Evolutionary conservation across 305 asterid species (phyloP).

Genomic region (Plantago coronopus): DNA sequence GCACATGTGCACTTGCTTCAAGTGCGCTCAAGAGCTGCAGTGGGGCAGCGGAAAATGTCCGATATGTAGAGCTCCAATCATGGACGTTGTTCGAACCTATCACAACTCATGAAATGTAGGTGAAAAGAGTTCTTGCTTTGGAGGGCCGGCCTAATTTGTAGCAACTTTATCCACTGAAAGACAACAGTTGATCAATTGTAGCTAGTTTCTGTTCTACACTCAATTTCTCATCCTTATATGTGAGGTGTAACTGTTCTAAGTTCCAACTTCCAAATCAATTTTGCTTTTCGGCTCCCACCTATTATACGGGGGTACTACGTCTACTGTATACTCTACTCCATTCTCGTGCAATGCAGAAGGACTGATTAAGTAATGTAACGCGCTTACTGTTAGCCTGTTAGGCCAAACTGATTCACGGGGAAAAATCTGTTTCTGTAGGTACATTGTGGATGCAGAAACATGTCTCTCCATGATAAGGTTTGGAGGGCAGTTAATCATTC

Average conservation of each 20-base stretch:
- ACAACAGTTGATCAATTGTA: background rate
- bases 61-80: constrained; percentile 61
- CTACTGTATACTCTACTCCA: background rate
- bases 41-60: constrained; percentile 73
- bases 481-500: background rate
- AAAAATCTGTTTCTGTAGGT: background rate
- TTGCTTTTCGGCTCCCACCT: background rate
- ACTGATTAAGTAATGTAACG: background rate
- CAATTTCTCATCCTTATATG: background rate
- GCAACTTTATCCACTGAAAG: background rate
- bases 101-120: constrained; percentile 33
- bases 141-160: constrained; percentile 27
- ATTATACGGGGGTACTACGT: background rate
- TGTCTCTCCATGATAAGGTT: too few relatives aligned
- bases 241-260: background rate
- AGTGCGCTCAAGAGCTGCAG: constrained; percentile 71
- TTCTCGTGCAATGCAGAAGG: background rate
- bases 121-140: constrained; percentile 32
- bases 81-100: constrained; percentile 58
- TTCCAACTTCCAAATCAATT: background rate
- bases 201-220: background rate
- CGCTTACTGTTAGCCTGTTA: background rate
- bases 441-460: background rate
- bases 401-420: background rate
- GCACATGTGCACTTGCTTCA: constrained; percentile 89